Percentiles rank a stretch among this genome's conserved stretches.
Conservation (phyloP, 495 filamentous ascomycete species). For the Letharia columbiana region DNA sequence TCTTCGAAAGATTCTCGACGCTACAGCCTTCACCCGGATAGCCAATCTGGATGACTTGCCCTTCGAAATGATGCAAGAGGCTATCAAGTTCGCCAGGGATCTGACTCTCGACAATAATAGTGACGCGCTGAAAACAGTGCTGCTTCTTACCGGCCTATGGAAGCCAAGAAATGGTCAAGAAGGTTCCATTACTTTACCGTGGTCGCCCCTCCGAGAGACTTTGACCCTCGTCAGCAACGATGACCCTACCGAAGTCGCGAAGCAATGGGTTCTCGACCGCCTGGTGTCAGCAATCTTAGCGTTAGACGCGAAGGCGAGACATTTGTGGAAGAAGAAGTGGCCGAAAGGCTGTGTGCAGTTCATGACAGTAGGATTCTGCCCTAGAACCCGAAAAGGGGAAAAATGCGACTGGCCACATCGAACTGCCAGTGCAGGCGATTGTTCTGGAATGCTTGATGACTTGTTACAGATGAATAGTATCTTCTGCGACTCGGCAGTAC, state of each 20-base stretch:
- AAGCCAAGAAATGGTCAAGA: neutral
- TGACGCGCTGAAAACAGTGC: neutral
- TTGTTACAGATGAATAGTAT: slow-evolving; percentile 16
- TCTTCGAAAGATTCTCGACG: neutral
- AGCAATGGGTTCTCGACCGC: neutral
- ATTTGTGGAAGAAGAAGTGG: slow-evolving; percentile 6
- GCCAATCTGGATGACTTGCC: neutral
- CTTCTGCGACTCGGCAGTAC: slow-evolving; percentile 15
- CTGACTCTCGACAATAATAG: slow-evolving; percentile 21
- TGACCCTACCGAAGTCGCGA: neutral
- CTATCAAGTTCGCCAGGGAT: slow-evolving; percentile 22
- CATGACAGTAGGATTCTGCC: neutral
- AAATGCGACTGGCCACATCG: neutral
- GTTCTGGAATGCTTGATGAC: slow-evolving; percentile 10
- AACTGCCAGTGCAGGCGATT: neutral
- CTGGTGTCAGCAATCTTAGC: neutral
- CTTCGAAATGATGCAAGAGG: slow-evolving; percentile 28
- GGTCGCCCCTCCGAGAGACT: slow-evolving; percentile 2
- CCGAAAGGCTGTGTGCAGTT: neutral
- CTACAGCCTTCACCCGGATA: neutral
- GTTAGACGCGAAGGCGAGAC: neutral
- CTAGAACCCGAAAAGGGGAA: neutral
- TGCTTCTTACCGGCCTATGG: slow-evolving; percentile 10
- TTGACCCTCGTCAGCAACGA: no score
- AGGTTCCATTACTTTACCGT: neutral